Evolutionary conservation across 1,284 basidiomycete genomes (phyloP).

Genomic region (Irpex sp.): DNA sequence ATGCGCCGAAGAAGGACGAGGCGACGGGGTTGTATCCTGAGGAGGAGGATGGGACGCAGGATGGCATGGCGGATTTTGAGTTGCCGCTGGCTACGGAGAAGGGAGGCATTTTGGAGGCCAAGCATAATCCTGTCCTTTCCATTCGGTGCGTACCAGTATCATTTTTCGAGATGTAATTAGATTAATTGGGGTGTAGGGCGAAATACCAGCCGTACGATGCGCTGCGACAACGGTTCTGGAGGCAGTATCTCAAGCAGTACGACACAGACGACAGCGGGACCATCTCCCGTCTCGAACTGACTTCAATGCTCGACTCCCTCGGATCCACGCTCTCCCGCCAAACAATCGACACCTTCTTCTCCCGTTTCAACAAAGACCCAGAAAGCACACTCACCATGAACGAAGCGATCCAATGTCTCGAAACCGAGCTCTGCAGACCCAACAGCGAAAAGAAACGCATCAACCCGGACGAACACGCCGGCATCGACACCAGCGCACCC

Average conservation of each 20-base stretch:
- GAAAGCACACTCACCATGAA: constrained; percentile 76
- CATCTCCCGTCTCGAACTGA: constrained; percentile 84
- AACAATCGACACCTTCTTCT: constrained; percentile 84
- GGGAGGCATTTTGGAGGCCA: constrained; percentile 61
- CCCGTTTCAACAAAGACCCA: constrained; percentile 62
- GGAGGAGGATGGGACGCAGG: constrained; percentile 45
- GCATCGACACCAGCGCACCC: constrained; percentile 34
- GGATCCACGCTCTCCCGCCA: constrained; percentile 85
- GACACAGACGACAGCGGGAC: constrained; percentile 84
- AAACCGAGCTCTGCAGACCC: constrained; percentile 75
- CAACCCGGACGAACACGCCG: constrained; percentile 32
- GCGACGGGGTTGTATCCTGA: constrained; percentile 71
- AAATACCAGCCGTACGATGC: constrained; percentile 95
- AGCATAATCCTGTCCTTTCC: constrained; percentile 56
- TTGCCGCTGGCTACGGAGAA: constrained; percentile 51
- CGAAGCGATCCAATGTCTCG: constrained; percentile 78
- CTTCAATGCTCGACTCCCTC: constrained; percentile 96
- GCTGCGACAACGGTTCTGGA: constrained; percentile 89
- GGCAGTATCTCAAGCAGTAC: constrained; percentile 87
- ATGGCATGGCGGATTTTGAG: constrained; percentile 66
- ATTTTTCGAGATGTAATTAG: background rate
- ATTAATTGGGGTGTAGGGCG: constrained; percentile 49
- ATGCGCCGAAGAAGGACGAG: constrained; percentile 71
- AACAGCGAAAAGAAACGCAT: constrained; percentile 66
- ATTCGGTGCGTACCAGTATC: constrained; percentile 48